Percentiles rank a stretch among this genome's conserved stretches.
Evolutionary conservation across 805 yeast species (phyloP).

Genomic region (Wickerhamiella bombiphila): DNA sequence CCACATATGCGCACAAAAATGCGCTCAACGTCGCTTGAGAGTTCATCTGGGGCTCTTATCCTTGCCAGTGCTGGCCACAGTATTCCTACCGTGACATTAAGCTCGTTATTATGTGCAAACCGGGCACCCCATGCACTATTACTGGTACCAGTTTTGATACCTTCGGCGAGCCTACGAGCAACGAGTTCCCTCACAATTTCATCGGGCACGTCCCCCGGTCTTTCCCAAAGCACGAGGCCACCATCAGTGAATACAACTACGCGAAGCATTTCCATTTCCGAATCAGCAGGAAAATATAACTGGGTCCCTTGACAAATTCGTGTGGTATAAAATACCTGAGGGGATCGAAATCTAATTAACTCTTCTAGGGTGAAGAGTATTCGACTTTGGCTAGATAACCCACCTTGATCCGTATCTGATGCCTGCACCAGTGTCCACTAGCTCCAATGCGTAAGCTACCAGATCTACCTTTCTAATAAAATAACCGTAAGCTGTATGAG

Average conservation of each 20-base stretch:
- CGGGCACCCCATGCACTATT: slow-evolving; percentile 32
- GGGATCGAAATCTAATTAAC: no score
- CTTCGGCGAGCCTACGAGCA: slow-evolving; percentile 30
- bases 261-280: no score
- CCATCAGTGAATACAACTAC: slow-evolving; percentile 33
- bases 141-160: slow-evolving; percentile 17
- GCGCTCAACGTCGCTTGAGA: slow-evolving; percentile 22
- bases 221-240: slow-evolving; percentile 39
- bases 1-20: slow-evolving; percentile 21
- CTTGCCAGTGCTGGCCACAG: slow-evolving; percentile 25
- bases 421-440: no score
- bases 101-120: slow-evolving; percentile 29
- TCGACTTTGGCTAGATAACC: no score
- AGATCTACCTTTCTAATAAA: no score
- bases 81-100: slow-evolving; percentile 29
- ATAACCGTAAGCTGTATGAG: no score
- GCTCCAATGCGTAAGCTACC: no score
- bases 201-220: slow-evolving; percentile 25
- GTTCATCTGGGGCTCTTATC: slow-evolving; percentile 22
- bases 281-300: no score
- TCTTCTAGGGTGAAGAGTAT: no score
- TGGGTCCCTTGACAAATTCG: no score
- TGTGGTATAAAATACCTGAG: no score
- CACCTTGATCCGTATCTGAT: no score
- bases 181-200: slow-evolving; percentile 34